A percentile compares a stretch with the other conserved stretches of the same genome.
Evolutionary conservation across 176 grass and related monocot species (phyloP).

Genomic region (Lolium rigidum): DNA sequence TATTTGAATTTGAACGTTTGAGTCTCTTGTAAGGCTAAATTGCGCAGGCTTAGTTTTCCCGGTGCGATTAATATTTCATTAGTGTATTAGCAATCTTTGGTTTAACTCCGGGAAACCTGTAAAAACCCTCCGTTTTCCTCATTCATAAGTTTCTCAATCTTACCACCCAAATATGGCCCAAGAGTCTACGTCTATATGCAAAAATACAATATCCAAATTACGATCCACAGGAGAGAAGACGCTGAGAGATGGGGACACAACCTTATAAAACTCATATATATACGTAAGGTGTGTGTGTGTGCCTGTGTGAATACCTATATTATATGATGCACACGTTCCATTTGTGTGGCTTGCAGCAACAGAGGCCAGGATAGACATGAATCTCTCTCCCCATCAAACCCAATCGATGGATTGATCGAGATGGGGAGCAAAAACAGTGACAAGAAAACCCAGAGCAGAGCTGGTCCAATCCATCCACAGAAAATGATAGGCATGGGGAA

Average conservation of each 20-base stretch:
- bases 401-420: not conserved
- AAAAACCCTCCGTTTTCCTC: too few relatives aligned
- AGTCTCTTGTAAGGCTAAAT: too few relatives aligned
- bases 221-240: not conserved
- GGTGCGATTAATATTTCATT: too few relatives aligned
- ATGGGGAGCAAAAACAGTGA: not conserved
- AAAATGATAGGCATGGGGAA: not conserved
- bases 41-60: too few relatives aligned
- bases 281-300: not conserved
- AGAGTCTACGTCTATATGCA: not conserved
- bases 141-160: too few relatives aligned
- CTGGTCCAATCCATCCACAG: not conserved
- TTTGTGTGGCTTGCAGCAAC: constrained; percentile 21
- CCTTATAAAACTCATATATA: not conserved
- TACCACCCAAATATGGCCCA: too few relatives aligned
- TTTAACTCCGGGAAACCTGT: too few relatives aligned
- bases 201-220: not conserved
- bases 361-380: constrained; percentile 20
- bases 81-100: too few relatives aligned
- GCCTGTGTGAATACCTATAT: too few relatives aligned
- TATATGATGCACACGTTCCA: not conserved
- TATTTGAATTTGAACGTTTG: too few relatives aligned
- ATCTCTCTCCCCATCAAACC: constrained; percentile 13
- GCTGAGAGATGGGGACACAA: not conserved
- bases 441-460: not conserved